These are phyloP conservation scores for Fusarium xylarioides DNA, from an alignment of 2,329 filamentous ascomycete genomes.

Conservation along the genomic window DNA sequence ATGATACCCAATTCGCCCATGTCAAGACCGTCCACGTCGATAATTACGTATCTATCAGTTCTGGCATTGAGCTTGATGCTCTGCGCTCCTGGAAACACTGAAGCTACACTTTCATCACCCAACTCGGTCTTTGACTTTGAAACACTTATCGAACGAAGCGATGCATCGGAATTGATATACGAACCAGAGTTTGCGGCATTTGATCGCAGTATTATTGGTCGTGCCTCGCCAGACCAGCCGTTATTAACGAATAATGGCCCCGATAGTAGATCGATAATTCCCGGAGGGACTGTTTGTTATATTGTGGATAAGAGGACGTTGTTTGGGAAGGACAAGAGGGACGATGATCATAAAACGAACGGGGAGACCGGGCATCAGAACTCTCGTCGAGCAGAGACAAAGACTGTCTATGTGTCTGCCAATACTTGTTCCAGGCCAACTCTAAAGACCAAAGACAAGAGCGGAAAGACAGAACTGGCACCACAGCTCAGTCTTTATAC, in stretches of 20 bases:
- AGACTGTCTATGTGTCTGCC: constrained; percentile 79
- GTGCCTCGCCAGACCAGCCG: constrained; percentile 61
- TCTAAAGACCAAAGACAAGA: constrained; percentile 42
- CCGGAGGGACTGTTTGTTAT: constrained; percentile 66
- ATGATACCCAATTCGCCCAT: constrained; percentile 75
- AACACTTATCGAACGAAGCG: constrained; percentile 10
- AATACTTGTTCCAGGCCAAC: constrained; percentile 85
- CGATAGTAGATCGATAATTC: constrained; percentile 64
- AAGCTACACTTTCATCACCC: constrained; percentile 62
- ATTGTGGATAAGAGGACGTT: constrained; percentile 44
- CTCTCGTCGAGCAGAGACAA: constrained; percentile 44
- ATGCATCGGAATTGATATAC: constrained; percentile 54
- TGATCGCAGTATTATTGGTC: constrained; percentile 70
- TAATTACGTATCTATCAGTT: constrained; percentile 68
- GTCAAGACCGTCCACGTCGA: constrained; percentile 75
- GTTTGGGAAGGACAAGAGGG: constrained; percentile 37
- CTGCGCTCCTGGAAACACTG: constrained; percentile 66
- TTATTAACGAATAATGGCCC: constrained; percentile 72
- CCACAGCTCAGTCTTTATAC: constrained; percentile 83
- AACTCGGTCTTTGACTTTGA: constrained; percentile 24
- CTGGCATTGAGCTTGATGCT: constrained; percentile 65
- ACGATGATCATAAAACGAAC: constrained; percentile 9
- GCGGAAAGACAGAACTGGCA: constrained; percentile 44
- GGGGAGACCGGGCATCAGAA: constrained; percentile 19
- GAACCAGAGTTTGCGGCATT: constrained; percentile 69